Conservation (phyloP, 2,329 filamentous ascomycete species). For the Bipolaris cookei region DNA sequence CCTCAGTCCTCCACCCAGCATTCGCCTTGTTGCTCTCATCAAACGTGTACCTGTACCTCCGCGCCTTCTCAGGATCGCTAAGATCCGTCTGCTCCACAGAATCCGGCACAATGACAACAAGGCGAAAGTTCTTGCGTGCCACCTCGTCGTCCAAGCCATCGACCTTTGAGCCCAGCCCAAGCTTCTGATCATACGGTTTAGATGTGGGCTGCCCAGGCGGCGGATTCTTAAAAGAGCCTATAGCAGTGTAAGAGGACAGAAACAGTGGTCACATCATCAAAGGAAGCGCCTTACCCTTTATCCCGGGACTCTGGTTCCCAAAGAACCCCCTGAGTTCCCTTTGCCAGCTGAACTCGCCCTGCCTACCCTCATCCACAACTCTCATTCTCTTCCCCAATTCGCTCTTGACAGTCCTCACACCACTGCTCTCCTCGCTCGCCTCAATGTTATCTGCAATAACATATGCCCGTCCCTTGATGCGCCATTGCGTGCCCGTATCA, state of each 20-base stretch:
- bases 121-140: conserved; percentile 78
- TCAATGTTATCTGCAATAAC: conserved; percentile 74
- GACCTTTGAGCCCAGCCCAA: conserved; percentile 67
- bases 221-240: conserved; percentile 69
- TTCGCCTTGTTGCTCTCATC: conserved; percentile 50
- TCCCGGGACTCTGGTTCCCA: conserved; percentile 81
- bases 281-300: conserved; percentile 65
- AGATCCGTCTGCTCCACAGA: conserved; percentile 79
- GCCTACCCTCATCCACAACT: conserved; percentile 53
- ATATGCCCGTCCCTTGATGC: conserved; percentile 77
- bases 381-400: conserved; percentile 70
- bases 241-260: conserved; percentile 5
- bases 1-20: conserved; percentile 63
- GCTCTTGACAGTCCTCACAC: conserved; percentile 64
- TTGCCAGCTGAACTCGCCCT: conserved; percentile 73
- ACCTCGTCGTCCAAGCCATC: conserved; percentile 72
- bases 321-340: conserved; percentile 86
- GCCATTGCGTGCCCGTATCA: conserved; percentile 78
- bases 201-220: conserved; percentile 57
- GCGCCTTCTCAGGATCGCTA: conserved; percentile 66
- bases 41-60: conserved; percentile 72
- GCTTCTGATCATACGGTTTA: conserved; percentile 53
- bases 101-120: conserved; percentile 83
- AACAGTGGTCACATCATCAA: conserved; percentile 7
- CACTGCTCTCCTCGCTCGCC: conserved; percentile 59